These are phyloP conservation scores for Albophoma yamanashiensis DNA, from an alignment of 2,329 filamentous ascomycete genomes.

Conservation along the genomic window DNA sequence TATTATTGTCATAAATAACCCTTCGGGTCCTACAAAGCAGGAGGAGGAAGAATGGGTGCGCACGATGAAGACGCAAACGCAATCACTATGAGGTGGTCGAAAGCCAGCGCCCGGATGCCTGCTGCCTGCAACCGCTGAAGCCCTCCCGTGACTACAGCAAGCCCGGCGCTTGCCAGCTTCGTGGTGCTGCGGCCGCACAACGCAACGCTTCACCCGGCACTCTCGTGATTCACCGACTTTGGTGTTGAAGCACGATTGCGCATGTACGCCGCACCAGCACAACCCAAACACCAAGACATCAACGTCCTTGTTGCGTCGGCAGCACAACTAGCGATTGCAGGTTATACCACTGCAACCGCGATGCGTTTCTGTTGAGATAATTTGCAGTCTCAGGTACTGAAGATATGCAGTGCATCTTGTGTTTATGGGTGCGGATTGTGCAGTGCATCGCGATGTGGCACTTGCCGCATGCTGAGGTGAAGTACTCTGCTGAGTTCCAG, in stretches of 20 bases:
- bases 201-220: neutral
- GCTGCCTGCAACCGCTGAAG: neutral
- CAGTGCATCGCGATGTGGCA: neutral
- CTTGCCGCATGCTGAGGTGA: no score
- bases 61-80: neutral
- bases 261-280: neutral
- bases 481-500: no score
- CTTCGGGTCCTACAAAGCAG: neutral
- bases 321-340: neutral
- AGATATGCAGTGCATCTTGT: neutral
- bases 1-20: neutral
- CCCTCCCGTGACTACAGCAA: neutral
- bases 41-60: neutral
- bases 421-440: neutral
- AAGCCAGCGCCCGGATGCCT: neutral
- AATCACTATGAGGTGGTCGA: neutral
- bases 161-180: neutral
- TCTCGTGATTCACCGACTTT: neutral
- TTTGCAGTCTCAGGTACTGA: neutral
- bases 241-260: neutral
- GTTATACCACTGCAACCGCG: neutral
- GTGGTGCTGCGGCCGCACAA: neutral
- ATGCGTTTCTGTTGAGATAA: neutral
- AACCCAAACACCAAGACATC: neutral
- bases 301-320: neutral